Base-by-base conservation (phyloP, 768 basidiomycete genomes). In the Amanita subjunquillea region DNA sequence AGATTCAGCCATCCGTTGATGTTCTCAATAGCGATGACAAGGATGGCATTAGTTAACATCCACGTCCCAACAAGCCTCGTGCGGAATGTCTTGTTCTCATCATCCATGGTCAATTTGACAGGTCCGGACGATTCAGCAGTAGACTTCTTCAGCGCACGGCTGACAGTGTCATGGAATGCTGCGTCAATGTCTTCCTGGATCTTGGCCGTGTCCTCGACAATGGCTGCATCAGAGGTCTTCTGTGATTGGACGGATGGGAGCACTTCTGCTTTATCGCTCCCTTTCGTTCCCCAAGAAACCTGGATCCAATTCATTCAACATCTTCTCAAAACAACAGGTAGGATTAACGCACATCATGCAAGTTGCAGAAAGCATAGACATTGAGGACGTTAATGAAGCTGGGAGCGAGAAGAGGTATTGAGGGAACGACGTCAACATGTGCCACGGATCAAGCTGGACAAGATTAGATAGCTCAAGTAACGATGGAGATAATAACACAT, bases 231-330 rank as follows among this genome's bases (percentile, higher is more conserved):
- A 64, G 85, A 84, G 43, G 74, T 69, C 66, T 92, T 93, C 55
- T 81, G 84, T 6, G 92, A 92, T 1, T 86, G 87, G 13, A 95
- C 80, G 0, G 91, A 88, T 2, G 94, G 94, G 6, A 97, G 73
- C 2, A 85, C 85, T 62, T 96, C 94, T 2, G 85, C 92, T 66
- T 94, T 94, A 70, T 97, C 95, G 53, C 84, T 87, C 43, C 91
- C 92, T 70, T 94, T 93, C 7, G 92, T 95, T 69, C 92, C 92
- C 92, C 93, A 94, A 10, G 86, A 89, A n/a, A 91, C 86, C 80
- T 32, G 30, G n/a, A 51, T 32, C 23, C 44, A 30, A 39, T 23
- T 52, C 48, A 46, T 2, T 46, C 8, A 46, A 7, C 44, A 6
- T 34, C 6, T 12, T 30, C 1, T 4, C 7, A 30, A 13, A 32